Evolutionary conservation across 495 filamentous ascomycete species (phyloP), one percentile per base, ranked within the genome.

Genomic region (Collariella sp.): DNA sequence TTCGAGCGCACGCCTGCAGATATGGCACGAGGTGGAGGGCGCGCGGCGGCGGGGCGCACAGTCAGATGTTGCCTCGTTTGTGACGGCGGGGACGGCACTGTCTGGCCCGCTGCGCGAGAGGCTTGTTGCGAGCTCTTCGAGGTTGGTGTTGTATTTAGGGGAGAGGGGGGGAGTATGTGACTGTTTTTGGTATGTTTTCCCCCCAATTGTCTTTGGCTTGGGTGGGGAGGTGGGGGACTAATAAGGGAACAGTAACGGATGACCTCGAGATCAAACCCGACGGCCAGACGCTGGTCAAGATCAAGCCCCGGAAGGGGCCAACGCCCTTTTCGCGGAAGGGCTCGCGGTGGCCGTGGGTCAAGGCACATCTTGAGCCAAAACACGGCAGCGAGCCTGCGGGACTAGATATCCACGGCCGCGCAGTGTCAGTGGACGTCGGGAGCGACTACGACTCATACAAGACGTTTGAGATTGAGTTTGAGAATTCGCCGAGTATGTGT

Each of bases 391-490:
- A 69, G 33, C 50, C 52, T n/a, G 65, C 67, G 7, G 67, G 57
- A 1, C 38, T 67, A 2, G 65, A 67, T 35, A 67, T 67, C 10
- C 58, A 64, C 31, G 67, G 67, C 39, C 58, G 57, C 31, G 34
- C 56, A 5, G 46, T 56, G 5, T 57, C 67, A 23, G 49, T 57
- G 7, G 65, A 69, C 19, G 33, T 63, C 16, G 67, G 62, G 12
- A 57, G 56, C 13, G 57, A 43, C 1, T 70, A 62, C 51, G 64
- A 65, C 16, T 42, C 66, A 12, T 70, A 68, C 57, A 70, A 68
- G 60, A 68, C 62, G 40, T 64, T 68, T 44, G 67, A 70, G 52
- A 67, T 70, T 56, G 67, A 70, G 26, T 70, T 70, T 62, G 67
- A 70, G 62, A 70, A 60, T 35, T 62, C 58, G 45, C 64, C 65